These are phyloP conservation scores for Camellia lanceoleosa DNA, from an alignment of 148 eudicot genomes.

Conservation along the genomic window DNA sequence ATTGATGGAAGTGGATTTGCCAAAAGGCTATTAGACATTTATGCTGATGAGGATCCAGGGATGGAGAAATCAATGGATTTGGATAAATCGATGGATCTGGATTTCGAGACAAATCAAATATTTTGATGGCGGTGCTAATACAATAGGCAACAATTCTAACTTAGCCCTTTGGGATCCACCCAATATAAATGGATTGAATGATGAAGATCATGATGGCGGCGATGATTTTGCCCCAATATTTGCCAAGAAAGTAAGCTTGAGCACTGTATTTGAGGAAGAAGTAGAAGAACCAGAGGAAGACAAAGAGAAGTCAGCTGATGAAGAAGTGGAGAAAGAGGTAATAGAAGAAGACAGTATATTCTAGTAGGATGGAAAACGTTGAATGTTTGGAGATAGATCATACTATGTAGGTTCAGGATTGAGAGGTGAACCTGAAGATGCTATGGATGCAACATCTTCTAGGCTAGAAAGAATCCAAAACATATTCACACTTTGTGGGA, in stretches of 20 bases:
- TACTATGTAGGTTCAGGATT: neutral
- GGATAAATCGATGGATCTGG: constrained; percentile 50
- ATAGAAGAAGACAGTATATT: constrained; percentile 64
- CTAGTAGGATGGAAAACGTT: neutral
- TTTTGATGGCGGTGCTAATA: constrained; percentile 24
- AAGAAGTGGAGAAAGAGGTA: constrained; percentile 82
- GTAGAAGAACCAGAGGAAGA: constrained; percentile 42
- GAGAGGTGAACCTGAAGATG: constrained; percentile 11
- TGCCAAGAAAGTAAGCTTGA: constrained; percentile 47
- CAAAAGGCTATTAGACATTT: constrained; percentile 55
- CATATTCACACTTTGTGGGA: constrained; percentile 85
- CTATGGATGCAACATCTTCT: constrained; percentile 32
- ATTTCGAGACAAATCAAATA: constrained; percentile 55
- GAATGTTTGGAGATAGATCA: constrained; percentile 16
- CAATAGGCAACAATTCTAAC: constrained; percentile 1
- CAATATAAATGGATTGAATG: constrained; percentile 7
- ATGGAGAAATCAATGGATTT: constrained; percentile 95
- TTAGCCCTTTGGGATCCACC: constrained; percentile 13
- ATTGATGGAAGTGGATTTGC: constrained; percentile 52
- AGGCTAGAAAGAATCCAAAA: constrained; percentile 69
- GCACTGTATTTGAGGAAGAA: constrained; percentile 86
- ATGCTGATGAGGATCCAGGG: constrained; percentile 67
- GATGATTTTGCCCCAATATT: constrained; percentile 22
- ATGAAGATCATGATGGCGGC: constrained; percentile 18
- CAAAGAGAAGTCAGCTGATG: constrained; percentile 41